Evolutionary conservation across 1,284 basidiomycete genomes (phyloP).

Genomic region (Ceratobasidium sp.): DNA sequence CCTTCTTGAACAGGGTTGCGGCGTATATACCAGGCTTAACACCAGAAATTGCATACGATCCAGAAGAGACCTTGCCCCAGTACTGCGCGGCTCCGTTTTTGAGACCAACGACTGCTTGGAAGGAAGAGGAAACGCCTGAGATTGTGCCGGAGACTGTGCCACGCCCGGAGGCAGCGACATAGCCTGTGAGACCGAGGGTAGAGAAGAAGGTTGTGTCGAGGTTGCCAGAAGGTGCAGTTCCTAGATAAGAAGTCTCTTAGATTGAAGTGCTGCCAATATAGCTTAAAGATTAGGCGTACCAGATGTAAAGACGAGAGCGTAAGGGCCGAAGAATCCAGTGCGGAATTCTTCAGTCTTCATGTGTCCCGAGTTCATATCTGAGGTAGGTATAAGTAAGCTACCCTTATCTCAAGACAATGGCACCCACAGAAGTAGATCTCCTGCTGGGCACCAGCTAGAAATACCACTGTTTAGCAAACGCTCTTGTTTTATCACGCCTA

Average conservation of each 20-base stretch:
- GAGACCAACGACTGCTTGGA: slow-evolving; percentile 48
- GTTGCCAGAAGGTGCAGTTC: slow-evolving; percentile 3
- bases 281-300: neutral
- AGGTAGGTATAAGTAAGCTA: neutral
- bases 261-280: neutral
- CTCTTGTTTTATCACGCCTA: neutral
- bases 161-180: slow-evolving; percentile 58
- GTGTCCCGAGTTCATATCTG: slow-evolving; percentile 41
- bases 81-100: slow-evolving; percentile 62
- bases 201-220: slow-evolving; percentile 62
- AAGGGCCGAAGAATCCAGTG: slow-evolving; percentile 41
- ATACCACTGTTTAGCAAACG: neutral
- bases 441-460: slow-evolving; percentile 9
- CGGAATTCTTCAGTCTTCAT: slow-evolving; percentile 34
- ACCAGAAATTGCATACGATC: slow-evolving; percentile 57
- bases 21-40: slow-evolving; percentile 63
- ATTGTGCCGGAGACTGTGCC: slow-evolving; percentile 60
- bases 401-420: neutral
- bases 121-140: slow-evolving; percentile 54
- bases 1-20: slow-evolving; percentile 56
- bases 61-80: slow-evolving; percentile 56
- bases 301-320: slow-evolving; percentile 29
- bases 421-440: slow-evolving; percentile 41
- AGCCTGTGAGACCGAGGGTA: slow-evolving; percentile 59
- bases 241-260: neutral